phyloP scores from a whole-genome alignment of 352 stramenopile species.

The Pythium oligandrum region DNA sequence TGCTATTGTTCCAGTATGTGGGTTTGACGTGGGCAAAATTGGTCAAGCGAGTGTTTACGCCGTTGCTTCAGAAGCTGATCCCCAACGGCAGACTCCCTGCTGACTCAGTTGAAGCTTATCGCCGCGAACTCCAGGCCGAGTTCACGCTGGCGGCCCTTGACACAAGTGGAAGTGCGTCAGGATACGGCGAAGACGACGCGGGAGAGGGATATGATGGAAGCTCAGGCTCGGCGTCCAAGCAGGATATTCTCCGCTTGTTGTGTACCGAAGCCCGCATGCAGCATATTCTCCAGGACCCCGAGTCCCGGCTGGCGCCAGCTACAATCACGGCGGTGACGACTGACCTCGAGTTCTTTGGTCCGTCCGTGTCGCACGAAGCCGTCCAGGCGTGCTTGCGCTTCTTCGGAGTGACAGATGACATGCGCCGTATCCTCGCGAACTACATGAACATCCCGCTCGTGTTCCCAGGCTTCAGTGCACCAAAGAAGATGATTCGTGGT shows the following conservation, averaged over 20 bases:
- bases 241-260: slow-evolving; percentile 40
- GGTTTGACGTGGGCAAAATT: slow-evolving; percentile 26
- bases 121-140: slow-evolving; percentile 5
- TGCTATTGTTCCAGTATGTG: slow-evolving; percentile 44
- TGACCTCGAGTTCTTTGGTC: slow-evolving; percentile 47
- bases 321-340: slow-evolving; percentile 35
- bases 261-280: slow-evolving; percentile 31
- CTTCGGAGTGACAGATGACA: slow-evolving; percentile 28
- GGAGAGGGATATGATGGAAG: background rate
- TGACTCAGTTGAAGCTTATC: slow-evolving; percentile 1
- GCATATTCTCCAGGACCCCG: slow-evolving; percentile 4
- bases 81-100: background rate
- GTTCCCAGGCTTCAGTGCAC: slow-evolving; percentile 25
- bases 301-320: background rate
- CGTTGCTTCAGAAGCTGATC: slow-evolving; percentile 14
- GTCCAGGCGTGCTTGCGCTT: slow-evolving; percentile 33
- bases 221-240: background rate
- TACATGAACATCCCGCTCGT: slow-evolving; percentile 38
- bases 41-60: slow-evolving; percentile 19
- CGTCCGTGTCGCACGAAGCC: slow-evolving; percentile 33
- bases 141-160: slow-evolving; percentile 10
- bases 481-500: slow-evolving; percentile 29
- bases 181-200: slow-evolving; percentile 5
- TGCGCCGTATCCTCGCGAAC: slow-evolving; percentile 25
- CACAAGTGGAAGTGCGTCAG: background rate